Percentiles rank a stretch among this genome's conserved stretches.
Evolutionary conservation across 176 grass and related monocot genomes (phyloP).

Genomic region (Cocos nucifera): DNA sequence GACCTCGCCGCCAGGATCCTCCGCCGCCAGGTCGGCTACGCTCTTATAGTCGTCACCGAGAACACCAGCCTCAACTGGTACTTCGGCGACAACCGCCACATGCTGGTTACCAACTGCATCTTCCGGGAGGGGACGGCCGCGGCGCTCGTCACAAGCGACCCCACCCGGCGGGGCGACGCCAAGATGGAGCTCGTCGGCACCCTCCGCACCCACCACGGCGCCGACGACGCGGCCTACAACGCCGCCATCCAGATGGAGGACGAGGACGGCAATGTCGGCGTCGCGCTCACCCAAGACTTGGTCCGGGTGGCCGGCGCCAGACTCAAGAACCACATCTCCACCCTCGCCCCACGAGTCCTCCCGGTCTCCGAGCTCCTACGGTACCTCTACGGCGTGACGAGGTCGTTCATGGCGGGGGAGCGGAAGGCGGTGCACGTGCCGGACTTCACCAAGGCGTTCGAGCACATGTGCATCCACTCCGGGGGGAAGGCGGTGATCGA

Average conservation of each 20-base stretch:
- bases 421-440: slow-evolving; percentile 39
- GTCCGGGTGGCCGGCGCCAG: slow-evolving; percentile 54
- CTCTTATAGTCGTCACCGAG: slow-evolving; percentile 78
- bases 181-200: slow-evolving; percentile 74
- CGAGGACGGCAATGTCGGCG: slow-evolving; percentile 54
- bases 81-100: slow-evolving; percentile 81
- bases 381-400: slow-evolving; percentile 37
- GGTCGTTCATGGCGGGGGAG: slow-evolving; percentile 13
- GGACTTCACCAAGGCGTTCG: slow-evolving; percentile 69
- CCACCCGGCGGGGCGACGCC: slow-evolving; percentile 22
- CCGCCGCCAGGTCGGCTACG: slow-evolving; percentile 30
- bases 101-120: slow-evolving; percentile 96
- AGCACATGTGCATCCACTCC: slow-evolving; percentile 86
- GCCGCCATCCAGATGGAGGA: slow-evolving; percentile 74
- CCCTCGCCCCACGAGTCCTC: slow-evolving; percentile 45
- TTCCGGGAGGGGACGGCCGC: slow-evolving; percentile 69
- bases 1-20: slow-evolving; percentile 62
- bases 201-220: slow-evolving; percentile 80
- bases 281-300: slow-evolving; percentile 73
- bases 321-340: slow-evolving; percentile 47
- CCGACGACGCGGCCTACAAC: slow-evolving; percentile 46
- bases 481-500: slow-evolving; percentile 91
- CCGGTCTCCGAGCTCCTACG: slow-evolving; percentile 46
- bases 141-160: slow-evolving; percentile 51
- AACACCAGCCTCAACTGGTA: slow-evolving; percentile 87